Evolutionary conservation across 148 eudicot genomes (phyloP), one percentile per base, ranked within the genome.

Genomic region (Rhododendron mucronatum): DNA sequence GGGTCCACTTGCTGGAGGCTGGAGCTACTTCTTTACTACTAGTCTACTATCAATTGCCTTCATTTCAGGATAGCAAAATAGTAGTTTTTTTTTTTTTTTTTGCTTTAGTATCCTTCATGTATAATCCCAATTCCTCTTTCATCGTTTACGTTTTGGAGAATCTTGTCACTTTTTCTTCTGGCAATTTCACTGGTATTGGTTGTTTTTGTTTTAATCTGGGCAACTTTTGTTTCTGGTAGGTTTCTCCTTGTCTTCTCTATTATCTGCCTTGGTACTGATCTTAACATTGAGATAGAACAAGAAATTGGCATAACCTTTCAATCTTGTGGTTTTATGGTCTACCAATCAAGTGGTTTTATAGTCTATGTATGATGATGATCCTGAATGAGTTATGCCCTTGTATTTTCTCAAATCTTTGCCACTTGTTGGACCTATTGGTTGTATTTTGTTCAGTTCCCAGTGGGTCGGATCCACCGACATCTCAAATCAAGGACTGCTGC

Each of bases 391-490:
- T 69, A n/a, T 9, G 33, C 16, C 75, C 39, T 69, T 12, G 16
- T 14, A 28, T 71, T 26, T 30, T 28, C 6, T 71, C 7, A 30
- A 71, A 26, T 9, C 11, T 13, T 5, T 30, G 76, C 30, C 76
- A 71, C 76, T 71, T 71, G 9, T 57, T 57, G 65, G n/a, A 59
- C 65, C 8, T 67, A 30, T 30, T 71, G 76, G 33, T 71, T 71
- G 39, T 30, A 11, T 67, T 67, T 3, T 28, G 74, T 28, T 48
- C 65, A 92, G 97, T 94, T 94, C 84, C 97, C 95, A 5, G 95
- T 94, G 14, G 97, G 97, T 15, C 83, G 97, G 21, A 94, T 94
- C 76, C 97, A 94, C 87, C 85, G 97, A 12, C 95, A 93, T 12
- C 95, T 94, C n/a, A 94, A 94, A 87, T 2, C 93, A 63, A 91